Evolutionary conservation across 805 yeast species (phyloP).

Genomic region (Cyberlindnera euphorbiiphila): DNA sequence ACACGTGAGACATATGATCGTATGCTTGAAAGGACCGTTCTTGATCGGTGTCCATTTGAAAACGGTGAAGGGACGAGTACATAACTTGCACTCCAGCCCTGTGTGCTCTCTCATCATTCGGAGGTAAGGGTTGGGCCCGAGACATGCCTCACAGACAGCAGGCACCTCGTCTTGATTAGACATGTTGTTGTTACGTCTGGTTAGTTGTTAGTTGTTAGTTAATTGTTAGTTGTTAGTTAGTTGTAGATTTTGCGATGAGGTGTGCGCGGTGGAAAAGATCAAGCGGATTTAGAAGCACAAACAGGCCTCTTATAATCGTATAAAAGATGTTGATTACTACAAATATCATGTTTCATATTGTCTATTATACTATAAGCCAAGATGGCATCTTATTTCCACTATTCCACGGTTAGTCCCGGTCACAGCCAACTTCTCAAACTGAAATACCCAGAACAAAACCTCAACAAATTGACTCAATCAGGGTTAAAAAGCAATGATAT

Average conservation of each 20-base stretch:
- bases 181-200: conserved; percentile 1
- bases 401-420: too few species aligned
- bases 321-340: too few species aligned
- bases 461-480: too few species aligned
- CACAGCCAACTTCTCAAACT: too few species aligned
- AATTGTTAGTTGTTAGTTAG: not conserved
- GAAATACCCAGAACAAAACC: too few species aligned
- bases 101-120: conserved; percentile 64
- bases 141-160: conserved; percentile 68
- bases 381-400: too few species aligned
- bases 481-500: conserved; percentile 71
- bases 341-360: too few species aligned
- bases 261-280: too few species aligned
- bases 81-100: conserved; percentile 82
- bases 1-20: conserved; percentile 76
- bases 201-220: not conserved
- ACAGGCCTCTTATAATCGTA: too few species aligned
- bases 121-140: conserved; percentile 64
- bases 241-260: too few species aligned
- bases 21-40: conserved; percentile 47
- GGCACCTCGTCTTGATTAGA: conserved; percentile 34
- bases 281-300: too few species aligned
- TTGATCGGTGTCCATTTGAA: conserved; percentile 65
- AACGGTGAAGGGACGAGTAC: conserved; percentile 80
- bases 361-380: too few species aligned